phyloP scores from a whole-genome alignment of 257 asterid genomes.

The Solanum clarkiae region DNA sequence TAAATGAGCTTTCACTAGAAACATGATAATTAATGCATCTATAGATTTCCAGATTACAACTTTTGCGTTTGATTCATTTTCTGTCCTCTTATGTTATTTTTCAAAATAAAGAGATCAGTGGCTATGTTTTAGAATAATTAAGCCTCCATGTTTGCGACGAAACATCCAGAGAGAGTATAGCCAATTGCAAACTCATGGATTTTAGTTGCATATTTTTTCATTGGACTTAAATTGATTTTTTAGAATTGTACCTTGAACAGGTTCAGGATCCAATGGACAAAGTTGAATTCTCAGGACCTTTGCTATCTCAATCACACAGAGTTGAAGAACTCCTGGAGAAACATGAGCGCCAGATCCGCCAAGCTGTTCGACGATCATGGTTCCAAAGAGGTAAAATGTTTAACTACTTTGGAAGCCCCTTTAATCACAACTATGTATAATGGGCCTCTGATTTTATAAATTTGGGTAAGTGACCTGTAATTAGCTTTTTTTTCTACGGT shows the following conservation, averaged over 20 bases:
- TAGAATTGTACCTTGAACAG: slow-evolving; percentile 31
- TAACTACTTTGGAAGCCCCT: not conserved
- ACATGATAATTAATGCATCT: not conserved
- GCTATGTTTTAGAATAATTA: not conserved
- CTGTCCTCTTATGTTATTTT: not conserved
- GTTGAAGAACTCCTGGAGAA: slow-evolving; percentile 80
- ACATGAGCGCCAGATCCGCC: slow-evolving; percentile 96
- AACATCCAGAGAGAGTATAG: not conserved
- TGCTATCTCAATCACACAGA: slow-evolving; percentile 65
- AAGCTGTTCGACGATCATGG: slow-evolving; percentile 91
- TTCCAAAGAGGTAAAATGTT: slow-evolving; percentile 60
- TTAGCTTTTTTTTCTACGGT: not conserved
- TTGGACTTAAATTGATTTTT: not conserved
- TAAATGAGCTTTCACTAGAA: not conserved
- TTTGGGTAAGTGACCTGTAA: not conserved
- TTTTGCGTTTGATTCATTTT: not conserved
- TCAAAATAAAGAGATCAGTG: not conserved
- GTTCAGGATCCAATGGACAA: slow-evolving; percentile 74
- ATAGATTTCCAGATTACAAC: not conserved
- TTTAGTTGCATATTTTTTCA: not conserved
- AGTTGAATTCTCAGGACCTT: slow-evolving; percentile 92
- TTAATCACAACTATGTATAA: not conserved
- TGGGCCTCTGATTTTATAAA: not conserved
- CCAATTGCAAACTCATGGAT: not conserved
- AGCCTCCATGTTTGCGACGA: not conserved